These are phyloP conservation scores for Penicillium samsonianum DNA, from an alignment of 495 filamentous ascomycete species.

Conservation along the genomic window DNA sequence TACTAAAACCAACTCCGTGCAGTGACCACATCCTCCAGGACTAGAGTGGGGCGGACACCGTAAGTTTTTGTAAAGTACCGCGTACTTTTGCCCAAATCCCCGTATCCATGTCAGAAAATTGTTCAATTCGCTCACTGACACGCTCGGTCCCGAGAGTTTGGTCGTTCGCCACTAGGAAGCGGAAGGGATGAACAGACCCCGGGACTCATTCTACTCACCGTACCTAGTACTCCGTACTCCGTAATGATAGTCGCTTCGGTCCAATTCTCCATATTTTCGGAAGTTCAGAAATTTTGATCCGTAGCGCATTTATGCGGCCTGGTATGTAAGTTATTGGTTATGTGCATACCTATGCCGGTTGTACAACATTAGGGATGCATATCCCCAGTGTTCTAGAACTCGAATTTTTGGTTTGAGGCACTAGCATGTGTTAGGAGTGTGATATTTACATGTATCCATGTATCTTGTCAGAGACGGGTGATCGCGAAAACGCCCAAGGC, in stretches of 20 bases:
- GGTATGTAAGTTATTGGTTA: not conserved
- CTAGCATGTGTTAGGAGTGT: no score
- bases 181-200: not conserved
- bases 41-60: not conserved
- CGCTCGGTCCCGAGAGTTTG: conserved; percentile 8
- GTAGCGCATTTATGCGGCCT: not conserved
- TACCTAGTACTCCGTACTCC: no score
- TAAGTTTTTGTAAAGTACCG: not conserved
- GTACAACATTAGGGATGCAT: no score
- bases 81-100: not conserved
- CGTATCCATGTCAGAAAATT: conserved; percentile 1
- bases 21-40: not conserved
- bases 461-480: no score
- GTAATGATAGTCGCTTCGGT: not conserved
- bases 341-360: not conserved
- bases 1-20: not conserved
- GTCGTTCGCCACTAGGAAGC: not conserved
- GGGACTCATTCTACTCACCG: not conserved
- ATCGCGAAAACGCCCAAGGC: no score
- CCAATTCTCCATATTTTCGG: not conserved
- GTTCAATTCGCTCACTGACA: conserved; percentile 3
- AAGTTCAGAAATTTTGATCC: not conserved
- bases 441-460: no score
- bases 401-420: no score
- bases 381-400: no score